Evolutionary conservation across 352 stramenopile genomes (phyloP), one percentile per base, ranked within the genome.

Genomic region (Phytopythium boreale): DNA sequence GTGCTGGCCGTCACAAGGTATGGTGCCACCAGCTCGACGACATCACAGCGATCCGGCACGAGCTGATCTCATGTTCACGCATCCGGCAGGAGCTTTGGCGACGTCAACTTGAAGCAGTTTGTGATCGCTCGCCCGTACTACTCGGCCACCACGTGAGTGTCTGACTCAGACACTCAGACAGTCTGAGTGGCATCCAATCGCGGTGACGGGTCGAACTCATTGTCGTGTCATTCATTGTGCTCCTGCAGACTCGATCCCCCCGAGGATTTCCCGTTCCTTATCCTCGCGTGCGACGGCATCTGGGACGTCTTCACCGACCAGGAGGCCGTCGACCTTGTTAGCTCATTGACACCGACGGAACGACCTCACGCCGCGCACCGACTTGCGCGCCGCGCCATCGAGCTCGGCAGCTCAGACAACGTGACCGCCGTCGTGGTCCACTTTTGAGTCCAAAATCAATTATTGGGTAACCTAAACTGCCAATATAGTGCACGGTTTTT

Each of bases 281-380:
- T 95, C 22, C 65, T 95, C 55, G 86, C 82, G 64, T 95, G 86
- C 62, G 86, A 95, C 61, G 86, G 86, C 24, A 63, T 95, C 1
- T 95, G 86, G 86, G 84, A 95, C 72, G 80, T 89, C 50, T 56
- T 95, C 26, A 74, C 62, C 17, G 82, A 93, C 63, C 84, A 95
- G 72, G 84, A 92, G 43, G 82, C 58, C 24, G 75, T 94, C 24
- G 79, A 93, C 44, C 62, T 94, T n/a, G 59, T 95, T 26, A 46
- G 52, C 50, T 63, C 66, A 9, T 47, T 92, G 52, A 60, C 73
- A 0, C 36, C 69, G 22, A 56, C 63, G 7, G 61, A 88, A 56
- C 79, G 80, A 31, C 51, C 63, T 36, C 62, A 72, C 17, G 86
- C 82, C 24, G 84, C 86, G 26, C 59, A 80, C 58, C n/a, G 80